Evolutionary conservation across 345 rosid genomes (phyloP).

Genomic region (Rubroshorea leprosula): DNA sequence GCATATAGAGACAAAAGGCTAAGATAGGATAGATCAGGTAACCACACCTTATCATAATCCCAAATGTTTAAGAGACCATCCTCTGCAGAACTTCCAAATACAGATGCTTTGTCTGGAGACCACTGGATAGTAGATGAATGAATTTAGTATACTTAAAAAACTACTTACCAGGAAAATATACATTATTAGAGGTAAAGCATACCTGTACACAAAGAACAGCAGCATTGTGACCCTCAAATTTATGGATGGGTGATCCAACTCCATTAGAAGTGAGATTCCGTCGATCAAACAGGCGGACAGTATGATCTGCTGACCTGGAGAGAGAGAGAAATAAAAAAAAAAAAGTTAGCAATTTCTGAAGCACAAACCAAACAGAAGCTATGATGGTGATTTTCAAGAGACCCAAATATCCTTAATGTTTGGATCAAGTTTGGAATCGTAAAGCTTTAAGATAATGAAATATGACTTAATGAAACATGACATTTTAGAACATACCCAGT

Average conservation of each 20-base stretch:
- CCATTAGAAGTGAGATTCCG: conserved; percentile 75
- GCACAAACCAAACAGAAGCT: conserved; percentile 3
- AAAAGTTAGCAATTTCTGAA: conserved; percentile 8
- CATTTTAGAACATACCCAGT: conserved; percentile 59
- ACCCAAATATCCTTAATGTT: too few species aligned
- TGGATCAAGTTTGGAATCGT: too few species aligned
- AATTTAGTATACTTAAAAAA: not conserved
- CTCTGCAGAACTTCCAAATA: conserved; percentile 95
- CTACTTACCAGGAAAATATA: not conserved
- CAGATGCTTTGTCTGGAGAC: conserved; percentile 85
- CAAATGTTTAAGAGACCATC: conserved; percentile 92
- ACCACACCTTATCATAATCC: conserved; percentile 80
- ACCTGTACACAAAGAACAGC: conserved; percentile 97
- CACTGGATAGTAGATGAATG: conserved; percentile 43
- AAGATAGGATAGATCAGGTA: not conserved
- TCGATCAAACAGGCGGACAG: conserved; percentile 86
- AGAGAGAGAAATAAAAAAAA: conserved; percentile 13
- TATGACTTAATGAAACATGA: too few species aligned
- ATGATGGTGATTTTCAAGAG: not conserved
- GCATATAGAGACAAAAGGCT: too few species aligned
- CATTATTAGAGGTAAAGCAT: not conserved
- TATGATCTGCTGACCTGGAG: conserved; percentile 90
- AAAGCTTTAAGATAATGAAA: too few species aligned
- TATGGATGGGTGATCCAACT: conserved; percentile 66
- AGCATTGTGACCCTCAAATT: conserved; percentile 84